Evolutionary conservation across 352 stramenopile genomes (phyloP).

Genomic region (Peronospora farinosa): DNA sequence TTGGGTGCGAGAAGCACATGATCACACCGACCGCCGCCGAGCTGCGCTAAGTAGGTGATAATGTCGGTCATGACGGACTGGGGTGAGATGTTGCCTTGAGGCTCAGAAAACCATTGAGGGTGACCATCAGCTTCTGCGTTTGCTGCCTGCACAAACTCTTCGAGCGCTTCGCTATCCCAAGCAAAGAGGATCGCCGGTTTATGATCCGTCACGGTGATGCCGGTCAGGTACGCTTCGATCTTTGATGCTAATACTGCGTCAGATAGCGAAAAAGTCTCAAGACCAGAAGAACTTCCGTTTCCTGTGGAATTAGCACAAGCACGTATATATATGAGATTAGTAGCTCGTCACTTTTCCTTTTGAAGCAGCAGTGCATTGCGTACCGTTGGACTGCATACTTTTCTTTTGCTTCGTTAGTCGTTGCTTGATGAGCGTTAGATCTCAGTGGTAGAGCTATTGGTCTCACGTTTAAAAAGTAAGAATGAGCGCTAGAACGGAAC

Average conservation of each 20-base stretch:
- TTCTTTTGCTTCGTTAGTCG: conserved; percentile 6
- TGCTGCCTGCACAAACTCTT: conserved; percentile 34
- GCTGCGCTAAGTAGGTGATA: conserved; percentile 34
- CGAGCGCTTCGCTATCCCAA: conserved; percentile 31
- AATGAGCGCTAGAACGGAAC: conserved; percentile 14
- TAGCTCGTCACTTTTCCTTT: neutral
- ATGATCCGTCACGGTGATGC: conserved; percentile 34
- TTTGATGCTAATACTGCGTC: conserved; percentile 28
- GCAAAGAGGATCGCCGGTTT: conserved; percentile 36
- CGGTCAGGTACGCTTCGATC: conserved; percentile 29
- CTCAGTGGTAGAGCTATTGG: conserved; percentile 2
- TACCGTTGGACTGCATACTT: conserved; percentile 32
- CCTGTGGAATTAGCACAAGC: conserved; percentile 4
- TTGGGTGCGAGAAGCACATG: conserved; percentile 37
- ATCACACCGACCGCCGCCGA: conserved; percentile 31
- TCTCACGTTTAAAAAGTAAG: conserved; percentile 13
- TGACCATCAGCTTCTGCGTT: conserved; percentile 25
- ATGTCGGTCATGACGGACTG: conserved; percentile 33
- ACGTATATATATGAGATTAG: conserved; percentile 10
- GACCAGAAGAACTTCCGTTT: conserved; percentile 23
- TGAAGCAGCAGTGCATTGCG: neutral
- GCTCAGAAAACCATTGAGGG: conserved; percentile 33
- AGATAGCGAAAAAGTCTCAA: conserved; percentile 16
- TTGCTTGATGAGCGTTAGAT: neutral
- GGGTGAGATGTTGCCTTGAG: conserved; percentile 30